Conservation (phyloP, 1,139 yeast species). For the Meyerozyma elateridarum region DNA sequence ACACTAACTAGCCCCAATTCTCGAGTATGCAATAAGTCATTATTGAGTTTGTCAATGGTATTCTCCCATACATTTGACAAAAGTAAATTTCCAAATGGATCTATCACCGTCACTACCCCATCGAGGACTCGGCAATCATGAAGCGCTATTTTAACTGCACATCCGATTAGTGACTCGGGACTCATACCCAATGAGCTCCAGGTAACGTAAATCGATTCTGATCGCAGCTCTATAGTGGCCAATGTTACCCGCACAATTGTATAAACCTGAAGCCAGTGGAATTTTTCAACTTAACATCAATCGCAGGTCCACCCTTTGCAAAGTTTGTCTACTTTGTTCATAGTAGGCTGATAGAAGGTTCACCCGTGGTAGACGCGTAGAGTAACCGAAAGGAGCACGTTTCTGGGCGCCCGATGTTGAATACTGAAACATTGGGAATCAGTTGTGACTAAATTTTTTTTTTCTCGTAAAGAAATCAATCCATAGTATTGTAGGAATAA, state of each 20-base stretch:
- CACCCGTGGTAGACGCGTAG: slow-evolving; percentile 36
- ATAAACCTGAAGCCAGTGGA: background rate
- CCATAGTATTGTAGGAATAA: slow-evolving; percentile 3
- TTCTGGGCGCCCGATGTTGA: slow-evolving; percentile 58
- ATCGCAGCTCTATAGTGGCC: background rate
- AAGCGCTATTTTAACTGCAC: slow-evolving; percentile 25
- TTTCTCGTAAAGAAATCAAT: no score
- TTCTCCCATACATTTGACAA: slow-evolving; percentile 34
- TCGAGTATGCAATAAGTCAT: slow-evolving; percentile 22
- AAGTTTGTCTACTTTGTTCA: slow-evolving; percentile 18
- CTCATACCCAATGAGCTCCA: slow-evolving; percentile 3
- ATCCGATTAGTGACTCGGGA: slow-evolving; percentile 31
- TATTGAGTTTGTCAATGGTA: slow-evolving; percentile 24
- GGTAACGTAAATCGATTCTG: background rate
- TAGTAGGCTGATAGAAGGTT: slow-evolving; percentile 18
- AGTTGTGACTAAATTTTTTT: slow-evolving; percentile 44
- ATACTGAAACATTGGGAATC: slow-evolving; percentile 50
- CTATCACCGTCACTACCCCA: slow-evolving; percentile 40
- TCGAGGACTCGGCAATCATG: slow-evolving; percentile 31
- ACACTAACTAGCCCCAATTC: slow-evolving; percentile 45
- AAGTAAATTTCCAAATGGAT: slow-evolving; percentile 43
- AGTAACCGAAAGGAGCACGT: slow-evolving; percentile 43
- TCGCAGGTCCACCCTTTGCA: slow-evolving; percentile 41
- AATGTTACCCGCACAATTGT: slow-evolving; percentile 12
- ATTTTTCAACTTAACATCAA: slow-evolving; percentile 34